Percentiles rank a stretch among this genome's conserved stretches.
Conservation (phyloP, 805 yeast species). For the Wickerhamiella slavikovae region DNA sequence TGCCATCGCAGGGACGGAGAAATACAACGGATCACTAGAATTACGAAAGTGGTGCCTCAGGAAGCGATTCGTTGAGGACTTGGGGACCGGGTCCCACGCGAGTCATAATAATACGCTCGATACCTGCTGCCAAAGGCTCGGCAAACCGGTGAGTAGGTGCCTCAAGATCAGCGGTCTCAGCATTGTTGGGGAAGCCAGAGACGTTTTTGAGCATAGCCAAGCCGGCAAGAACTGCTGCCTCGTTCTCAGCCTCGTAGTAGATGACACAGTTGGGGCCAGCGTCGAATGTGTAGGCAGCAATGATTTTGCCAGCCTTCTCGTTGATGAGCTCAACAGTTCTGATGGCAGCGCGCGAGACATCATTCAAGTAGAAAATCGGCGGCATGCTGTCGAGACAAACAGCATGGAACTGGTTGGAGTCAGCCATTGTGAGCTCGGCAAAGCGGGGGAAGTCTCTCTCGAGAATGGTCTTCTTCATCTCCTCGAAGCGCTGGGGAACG, state of each 20-base stretch:
- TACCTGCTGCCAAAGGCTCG: conserved; percentile 40
- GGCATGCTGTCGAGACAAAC: conserved; percentile 92
- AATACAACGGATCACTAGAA: too few relatives aligned
- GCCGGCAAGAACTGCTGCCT: conserved; percentile 48
- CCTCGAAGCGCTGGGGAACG: conserved; percentile 68
- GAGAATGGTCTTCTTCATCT: conserved; percentile 60
- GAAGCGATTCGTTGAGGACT: conserved; percentile 20
- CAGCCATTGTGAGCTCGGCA: conserved; percentile 86
- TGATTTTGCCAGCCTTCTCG: conserved; percentile 32
- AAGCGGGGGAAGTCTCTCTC: conserved; percentile 59
- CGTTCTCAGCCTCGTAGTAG: conserved; percentile 65
- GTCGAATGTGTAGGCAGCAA: conserved; percentile 94
- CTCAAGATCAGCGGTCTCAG: conserved; percentile 11
- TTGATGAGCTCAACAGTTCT: conserved; percentile 64
- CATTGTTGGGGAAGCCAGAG: conserved; percentile 22
- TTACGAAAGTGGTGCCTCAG: too few relatives aligned
- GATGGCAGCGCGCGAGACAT: conserved; percentile 67
- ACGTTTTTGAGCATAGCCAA: conserved; percentile 49
- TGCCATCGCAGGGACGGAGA: too few relatives aligned
- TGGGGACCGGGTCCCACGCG: conserved; percentile 78
- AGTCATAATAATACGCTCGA: conserved; percentile 68
- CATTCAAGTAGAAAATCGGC: conserved; percentile 87
- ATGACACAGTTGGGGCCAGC: conserved; percentile 99
- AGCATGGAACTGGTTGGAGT: conserved; percentile 94
- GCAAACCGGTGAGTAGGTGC: conserved; percentile 19